These are phyloP conservation scores for Phytophthora pseudosyringae DNA, from an alignment of 352 stramenopile genomes.

Conservation along the genomic window DNA sequence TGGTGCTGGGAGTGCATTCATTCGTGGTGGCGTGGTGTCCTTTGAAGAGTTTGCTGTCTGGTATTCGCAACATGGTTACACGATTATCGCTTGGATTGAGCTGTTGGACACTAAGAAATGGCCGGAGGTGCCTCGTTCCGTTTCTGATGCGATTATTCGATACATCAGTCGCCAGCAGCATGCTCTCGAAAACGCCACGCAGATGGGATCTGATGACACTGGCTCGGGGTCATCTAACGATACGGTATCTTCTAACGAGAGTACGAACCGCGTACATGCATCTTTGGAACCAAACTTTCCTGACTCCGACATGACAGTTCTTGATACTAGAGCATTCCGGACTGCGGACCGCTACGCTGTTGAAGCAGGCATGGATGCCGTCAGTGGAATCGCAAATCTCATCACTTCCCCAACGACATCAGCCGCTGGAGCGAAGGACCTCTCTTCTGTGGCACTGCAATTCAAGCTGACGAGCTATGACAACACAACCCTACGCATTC, in stretches of 20 bases:
- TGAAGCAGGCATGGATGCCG: slow-evolving; percentile 59
- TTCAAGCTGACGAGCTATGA: slow-evolving; percentile 91
- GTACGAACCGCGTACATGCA: slow-evolving; percentile 38
- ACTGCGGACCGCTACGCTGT: slow-evolving; percentile 45
- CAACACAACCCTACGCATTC: slow-evolving; percentile 79
- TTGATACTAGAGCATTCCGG: slow-evolving; percentile 36
- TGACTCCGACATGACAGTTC: slow-evolving; percentile 47
- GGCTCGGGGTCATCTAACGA: slow-evolving; percentile 67
- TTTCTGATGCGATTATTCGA: slow-evolving; percentile 76
- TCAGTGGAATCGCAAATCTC: slow-evolving; percentile 63
- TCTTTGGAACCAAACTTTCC: slow-evolving; percentile 57
- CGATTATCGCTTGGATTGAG: slow-evolving; percentile 89
- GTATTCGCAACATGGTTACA: slow-evolving; percentile 85
- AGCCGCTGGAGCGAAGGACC: slow-evolving; percentile 51
- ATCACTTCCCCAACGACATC: slow-evolving; percentile 62
- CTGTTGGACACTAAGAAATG: slow-evolving; percentile 87
- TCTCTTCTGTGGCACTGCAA: slow-evolving; percentile 79
- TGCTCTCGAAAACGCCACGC: slow-evolving; percentile 49
- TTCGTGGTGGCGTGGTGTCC: slow-evolving; percentile 75
- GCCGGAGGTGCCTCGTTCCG: slow-evolving; percentile 63
- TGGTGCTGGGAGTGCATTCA: slow-evolving; percentile 74
- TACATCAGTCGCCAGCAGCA: slow-evolving; percentile 81
- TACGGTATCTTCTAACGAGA: slow-evolving; percentile 75
- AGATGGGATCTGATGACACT: slow-evolving; percentile 46
- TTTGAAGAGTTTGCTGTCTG: slow-evolving; percentile 89